A percentile compares a stretch with the other conserved stretches of the same genome.
Evolutionary conservation across 345 rosid genomes (phyloP).

Genomic region (Hibiscus trionum): DNA sequence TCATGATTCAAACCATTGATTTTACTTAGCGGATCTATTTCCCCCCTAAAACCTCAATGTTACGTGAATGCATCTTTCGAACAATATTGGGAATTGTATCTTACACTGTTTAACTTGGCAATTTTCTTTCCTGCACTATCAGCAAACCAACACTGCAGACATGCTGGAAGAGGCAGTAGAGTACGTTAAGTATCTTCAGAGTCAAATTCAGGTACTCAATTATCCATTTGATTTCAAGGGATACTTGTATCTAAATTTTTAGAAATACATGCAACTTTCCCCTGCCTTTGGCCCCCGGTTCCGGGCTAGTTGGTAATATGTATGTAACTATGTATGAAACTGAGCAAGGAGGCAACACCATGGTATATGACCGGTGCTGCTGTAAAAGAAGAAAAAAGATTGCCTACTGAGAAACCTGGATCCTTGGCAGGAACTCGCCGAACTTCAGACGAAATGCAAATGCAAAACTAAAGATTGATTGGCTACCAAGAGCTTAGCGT

Average conservation of each 20-base stretch:
- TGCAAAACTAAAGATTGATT: slow-evolving; percentile 40
- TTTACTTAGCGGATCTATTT: too few relatives aligned
- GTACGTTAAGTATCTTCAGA: slow-evolving; percentile 69
- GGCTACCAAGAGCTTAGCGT: background rate
- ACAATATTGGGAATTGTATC: background rate
- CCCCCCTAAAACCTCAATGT: background rate
- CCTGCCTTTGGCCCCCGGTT: background rate
- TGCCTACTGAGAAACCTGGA: slow-evolving; percentile 9
- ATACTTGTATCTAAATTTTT: too few relatives aligned
- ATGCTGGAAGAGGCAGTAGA: slow-evolving; percentile 84
- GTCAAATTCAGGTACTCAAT: slow-evolving; percentile 61
- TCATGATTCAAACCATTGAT: too few relatives aligned
- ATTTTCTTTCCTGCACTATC: slow-evolving; percentile 16
- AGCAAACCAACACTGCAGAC: slow-evolving; percentile 93
- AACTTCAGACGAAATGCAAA: slow-evolving; percentile 59
- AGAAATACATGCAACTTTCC: too few relatives aligned
- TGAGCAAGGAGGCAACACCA: background rate
- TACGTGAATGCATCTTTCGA: background rate
- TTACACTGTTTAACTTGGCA: background rate
- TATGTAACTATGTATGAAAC: background rate
- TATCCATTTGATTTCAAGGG: background rate
- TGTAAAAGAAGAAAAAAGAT: background rate
- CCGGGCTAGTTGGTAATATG: background rate
- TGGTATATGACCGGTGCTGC: background rate
- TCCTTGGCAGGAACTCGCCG: slow-evolving; percentile 57